Conservation (phyloP, 2,329 filamentous ascomycete genomes). For the Phyllosticta citribraziliensis region DNA sequence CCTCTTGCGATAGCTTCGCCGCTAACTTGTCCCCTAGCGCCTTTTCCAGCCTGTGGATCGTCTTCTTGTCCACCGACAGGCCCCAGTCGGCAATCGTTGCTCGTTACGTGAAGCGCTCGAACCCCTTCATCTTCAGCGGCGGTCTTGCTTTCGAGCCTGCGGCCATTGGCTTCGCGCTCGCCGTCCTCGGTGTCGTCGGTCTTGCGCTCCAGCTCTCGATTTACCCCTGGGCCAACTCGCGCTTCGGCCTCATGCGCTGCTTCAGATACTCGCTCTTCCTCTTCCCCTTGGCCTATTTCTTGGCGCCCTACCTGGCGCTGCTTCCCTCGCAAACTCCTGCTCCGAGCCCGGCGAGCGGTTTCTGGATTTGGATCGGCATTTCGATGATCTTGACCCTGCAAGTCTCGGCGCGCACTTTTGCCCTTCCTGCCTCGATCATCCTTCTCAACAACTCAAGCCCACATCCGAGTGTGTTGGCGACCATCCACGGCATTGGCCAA, state of each 20-base stretch:
- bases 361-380: constrained; percentile 56
- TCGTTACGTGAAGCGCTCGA: constrained; percentile 14
- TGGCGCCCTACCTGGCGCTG: constrained; percentile 61
- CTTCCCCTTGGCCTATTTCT: constrained; percentile 60
- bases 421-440: constrained; percentile 47
- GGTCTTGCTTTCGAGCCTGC: constrained; percentile 65
- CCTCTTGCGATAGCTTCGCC: neutral
- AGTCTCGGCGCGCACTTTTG: constrained; percentile 63
- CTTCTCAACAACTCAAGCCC: constrained; percentile 50
- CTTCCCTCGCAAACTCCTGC: constrained; percentile 46
- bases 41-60: constrained; percentile 66
- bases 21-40: constrained; percentile 28
- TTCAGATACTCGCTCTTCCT: constrained; percentile 60
- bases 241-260: constrained; percentile 57
- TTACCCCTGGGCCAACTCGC: constrained; percentile 58
- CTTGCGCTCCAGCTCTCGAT: constrained; percentile 61
- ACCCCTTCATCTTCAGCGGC: constrained; percentile 52
- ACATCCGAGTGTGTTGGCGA: constrained; percentile 46
- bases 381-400: constrained; percentile 56
- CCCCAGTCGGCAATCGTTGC: constrained; percentile 21
- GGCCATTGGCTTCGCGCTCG: constrained; percentile 67
- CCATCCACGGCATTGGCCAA: constrained; percentile 50
- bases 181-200: constrained; percentile 66
- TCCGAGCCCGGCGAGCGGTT: constrained; percentile 43
- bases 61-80: constrained; percentile 66